Percentiles rank a stretch among this genome's conserved stretches.
Evolutionary conservation across 2,329 filamentous ascomycete species (phyloP).

Genomic region (Sphaerostilbella broomeana): DNA sequence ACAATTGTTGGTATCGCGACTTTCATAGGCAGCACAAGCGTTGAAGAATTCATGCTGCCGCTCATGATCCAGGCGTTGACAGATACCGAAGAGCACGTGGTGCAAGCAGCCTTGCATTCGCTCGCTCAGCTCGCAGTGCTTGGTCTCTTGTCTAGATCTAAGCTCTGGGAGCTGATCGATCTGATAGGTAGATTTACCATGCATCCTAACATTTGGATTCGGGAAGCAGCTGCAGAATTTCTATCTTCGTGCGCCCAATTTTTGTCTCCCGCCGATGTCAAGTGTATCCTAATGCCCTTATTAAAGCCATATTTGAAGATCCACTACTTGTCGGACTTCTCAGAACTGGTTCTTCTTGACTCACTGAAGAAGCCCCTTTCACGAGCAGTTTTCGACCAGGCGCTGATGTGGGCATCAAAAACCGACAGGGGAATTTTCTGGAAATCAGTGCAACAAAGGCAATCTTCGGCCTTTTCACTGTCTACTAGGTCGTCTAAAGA

Average conservation of each 20-base stretch:
- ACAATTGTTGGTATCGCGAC: slow-evolving; percentile 88
- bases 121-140: slow-evolving; percentile 82
- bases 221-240: slow-evolving; percentile 82
- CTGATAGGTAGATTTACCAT: slow-evolving; percentile 78
- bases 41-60: slow-evolving; percentile 93
- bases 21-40: slow-evolving; percentile 78
- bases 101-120: slow-evolving; percentile 83
- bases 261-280: slow-evolving; percentile 70
- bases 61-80: slow-evolving; percentile 93
- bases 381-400: slow-evolving; percentile 75
- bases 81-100: slow-evolving; percentile 88
- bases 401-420: slow-evolving; percentile 78
- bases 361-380: slow-evolving; percentile 76
- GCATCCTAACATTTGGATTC: slow-evolving; percentile 93
- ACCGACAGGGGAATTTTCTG: slow-evolving; percentile 80
- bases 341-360: slow-evolving; percentile 70
- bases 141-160: slow-evolving; percentile 77
- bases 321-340: slow-evolving; percentile 56
- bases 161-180: slow-evolving; percentile 81
- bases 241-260: slow-evolving; percentile 69
- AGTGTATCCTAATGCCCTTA: slow-evolving; percentile 76
- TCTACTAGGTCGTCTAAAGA: slow-evolving; percentile 52
- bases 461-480: slow-evolving; percentile 43
- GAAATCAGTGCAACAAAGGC: slow-evolving; percentile 66
- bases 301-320: slow-evolving; percentile 77